phyloP scores from a whole-genome alignment of 495 filamentous ascomycete species.

The Delitschia confertaspora region DNA sequence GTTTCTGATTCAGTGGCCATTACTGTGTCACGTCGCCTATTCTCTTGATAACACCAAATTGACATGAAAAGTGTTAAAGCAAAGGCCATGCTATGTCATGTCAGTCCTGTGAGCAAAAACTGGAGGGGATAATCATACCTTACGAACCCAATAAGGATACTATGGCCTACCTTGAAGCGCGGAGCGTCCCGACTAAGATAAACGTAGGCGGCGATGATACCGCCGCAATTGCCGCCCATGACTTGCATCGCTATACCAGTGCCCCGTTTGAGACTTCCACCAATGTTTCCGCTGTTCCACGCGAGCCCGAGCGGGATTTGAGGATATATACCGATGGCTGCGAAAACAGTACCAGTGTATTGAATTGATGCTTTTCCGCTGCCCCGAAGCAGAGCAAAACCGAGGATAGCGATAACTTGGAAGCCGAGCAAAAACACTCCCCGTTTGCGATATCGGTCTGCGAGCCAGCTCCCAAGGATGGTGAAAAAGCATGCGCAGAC shows the following conservation, averaged over 20 bases:
- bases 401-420: slow-evolving; percentile 44
- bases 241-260: slow-evolving; percentile 69
- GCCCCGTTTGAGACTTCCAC: slow-evolving; percentile 89
- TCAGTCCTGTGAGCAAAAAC: background rate
- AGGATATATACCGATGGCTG: slow-evolving; percentile 84
- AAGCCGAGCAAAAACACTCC: slow-evolving; percentile 59
- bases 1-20: background rate
- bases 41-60: slow-evolving; percentile 13
- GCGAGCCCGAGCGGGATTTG: slow-evolving; percentile 79
- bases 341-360: slow-evolving; percentile 78
- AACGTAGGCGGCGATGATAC: slow-evolving; percentile 70
- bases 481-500: slow-evolving; percentile 70
- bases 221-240: slow-evolving; percentile 79
- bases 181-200: slow-evolving; percentile 49
- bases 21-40: slow-evolving; percentile 9
- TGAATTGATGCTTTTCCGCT: slow-evolving; percentile 51
- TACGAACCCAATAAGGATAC: slow-evolving; percentile 45
- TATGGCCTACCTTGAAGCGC: slow-evolving; percentile 49
- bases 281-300: slow-evolving; percentile 82
- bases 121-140: background rate
- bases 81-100: slow-evolving; percentile 12
- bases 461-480: slow-evolving; percentile 62
- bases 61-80: slow-evolving; percentile 15
- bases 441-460: slow-evolving; percentile 81
- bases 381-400: slow-evolving; percentile 68